phyloP scores from a whole-genome alignment of 768 basidiomycete genomes.

The Podaxis sp. region DNA sequence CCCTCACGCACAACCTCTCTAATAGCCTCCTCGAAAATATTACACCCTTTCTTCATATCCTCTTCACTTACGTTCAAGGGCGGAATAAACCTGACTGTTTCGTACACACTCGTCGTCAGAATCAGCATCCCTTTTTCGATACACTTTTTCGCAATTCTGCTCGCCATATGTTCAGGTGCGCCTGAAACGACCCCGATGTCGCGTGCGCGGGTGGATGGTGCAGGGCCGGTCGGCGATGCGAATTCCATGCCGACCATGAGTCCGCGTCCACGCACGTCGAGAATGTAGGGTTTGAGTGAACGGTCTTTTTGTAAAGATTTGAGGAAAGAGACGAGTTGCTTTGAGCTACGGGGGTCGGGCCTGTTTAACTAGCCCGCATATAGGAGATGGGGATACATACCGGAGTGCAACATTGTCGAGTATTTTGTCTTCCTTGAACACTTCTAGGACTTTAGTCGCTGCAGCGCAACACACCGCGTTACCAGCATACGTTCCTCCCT shows the following conservation, averaged over 20 bases:
- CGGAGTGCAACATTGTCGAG: conserved; percentile 77
- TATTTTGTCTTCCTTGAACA: conserved; percentile 77
- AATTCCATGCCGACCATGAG: conserved; percentile 90
- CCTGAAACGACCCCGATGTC: conserved; percentile 42
- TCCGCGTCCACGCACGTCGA: conserved; percentile 87
- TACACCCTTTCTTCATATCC: conserved; percentile 70
- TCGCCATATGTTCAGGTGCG: conserved; percentile 53
- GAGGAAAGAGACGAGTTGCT: conserved; percentile 67
- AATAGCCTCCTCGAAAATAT: conserved; percentile 69
- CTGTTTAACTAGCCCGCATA: neutral
- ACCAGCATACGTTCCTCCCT: conserved; percentile 79
- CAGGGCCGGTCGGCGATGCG: conserved; percentile 56
- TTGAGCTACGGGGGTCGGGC: conserved; percentile 44
- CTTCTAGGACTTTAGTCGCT: conserved; percentile 78
- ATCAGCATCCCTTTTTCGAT: conserved; percentile 85
- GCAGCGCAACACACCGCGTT: conserved; percentile 94
- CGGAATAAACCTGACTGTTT: conserved; percentile 91
- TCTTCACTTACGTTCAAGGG: conserved; percentile 76
- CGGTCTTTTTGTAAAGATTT: conserved; percentile 55
- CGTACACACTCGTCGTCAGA: conserved; percentile 86
- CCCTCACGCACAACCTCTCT: conserved; percentile 62
- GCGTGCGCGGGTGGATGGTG: conserved; percentile 18
- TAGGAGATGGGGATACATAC: conserved; percentile 30
- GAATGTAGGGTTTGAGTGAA: conserved; percentile 54
- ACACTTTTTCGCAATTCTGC: conserved; percentile 74